These are phyloP conservation scores for Kwoniella botswanensis DNA, from an alignment of 768 basidiomycete genomes.

Conservation along the genomic window DNA sequence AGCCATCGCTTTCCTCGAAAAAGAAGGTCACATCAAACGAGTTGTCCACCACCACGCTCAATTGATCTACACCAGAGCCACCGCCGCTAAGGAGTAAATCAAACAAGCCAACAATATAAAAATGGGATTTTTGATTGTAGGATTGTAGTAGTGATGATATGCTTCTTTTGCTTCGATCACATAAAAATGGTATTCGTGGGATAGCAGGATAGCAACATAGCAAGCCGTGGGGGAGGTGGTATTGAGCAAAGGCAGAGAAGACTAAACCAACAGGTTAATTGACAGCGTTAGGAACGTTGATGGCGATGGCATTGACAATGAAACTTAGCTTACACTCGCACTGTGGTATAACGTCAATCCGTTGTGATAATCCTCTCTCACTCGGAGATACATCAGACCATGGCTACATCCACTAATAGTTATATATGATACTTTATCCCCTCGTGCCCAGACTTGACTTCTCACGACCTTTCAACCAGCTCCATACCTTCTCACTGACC, in stretches of 20 bases:
- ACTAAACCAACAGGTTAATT: no score
- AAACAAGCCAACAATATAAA: conserved; percentile 8
- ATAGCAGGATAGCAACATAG: neutral
- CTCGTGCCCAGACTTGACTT: conserved; percentile 21
- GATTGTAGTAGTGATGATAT: conserved; percentile 9
- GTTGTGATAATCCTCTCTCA: no score
- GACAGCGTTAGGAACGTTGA: no score
- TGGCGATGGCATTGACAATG: no score
- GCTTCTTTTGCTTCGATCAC: conserved; percentile 5
- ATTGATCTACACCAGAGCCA: conserved; percentile 76
- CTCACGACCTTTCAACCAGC: conserved; percentile 27
- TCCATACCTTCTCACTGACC: conserved; percentile 48
- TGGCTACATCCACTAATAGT: no score
- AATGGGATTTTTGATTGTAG: conserved; percentile 9
- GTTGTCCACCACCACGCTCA: conserved; percentile 95
- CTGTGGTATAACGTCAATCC: no score
- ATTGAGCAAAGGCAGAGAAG: no score
- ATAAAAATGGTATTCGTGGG: neutral
- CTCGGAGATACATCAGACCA: no score
- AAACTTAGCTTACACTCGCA: no score
- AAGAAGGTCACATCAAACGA: conserved; percentile 90
- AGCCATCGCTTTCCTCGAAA: conserved; percentile 89
- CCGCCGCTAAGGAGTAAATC: conserved; percentile 52
- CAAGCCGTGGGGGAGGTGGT: no score
- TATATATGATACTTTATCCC: conserved; percentile 10